phyloP scores from a whole-genome alignment of 306 rosid genomes.

The Lablab purpureus region DNA sequence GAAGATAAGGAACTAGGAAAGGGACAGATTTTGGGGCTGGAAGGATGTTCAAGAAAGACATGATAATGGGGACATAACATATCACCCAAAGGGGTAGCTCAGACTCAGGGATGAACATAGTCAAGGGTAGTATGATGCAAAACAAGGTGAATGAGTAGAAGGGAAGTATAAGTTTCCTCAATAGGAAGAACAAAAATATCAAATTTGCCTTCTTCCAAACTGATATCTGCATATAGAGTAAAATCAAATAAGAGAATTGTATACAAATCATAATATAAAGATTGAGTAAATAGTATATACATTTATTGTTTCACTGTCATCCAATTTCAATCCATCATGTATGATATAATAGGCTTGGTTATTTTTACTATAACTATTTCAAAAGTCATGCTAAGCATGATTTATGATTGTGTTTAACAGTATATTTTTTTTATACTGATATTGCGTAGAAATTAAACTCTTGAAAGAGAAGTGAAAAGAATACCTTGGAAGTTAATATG shows the following conservation, averaged over 20 bases:
- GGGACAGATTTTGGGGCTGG: constrained; percentile 98
- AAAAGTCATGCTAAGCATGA: not conserved
- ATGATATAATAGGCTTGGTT: not conserved
- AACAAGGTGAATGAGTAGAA: constrained; percentile 98
- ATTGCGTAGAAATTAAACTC: not conserved
- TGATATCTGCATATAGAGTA: constrained; percentile 74
- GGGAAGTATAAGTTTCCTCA: constrained; percentile 95
- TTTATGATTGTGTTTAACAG: not conserved
- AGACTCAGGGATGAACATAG: constrained; percentile 97
- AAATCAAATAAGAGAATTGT: constrained; percentile 4
- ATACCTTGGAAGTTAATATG: constrained; percentile 80
- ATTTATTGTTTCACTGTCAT: not conserved
- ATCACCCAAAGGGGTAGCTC: constrained; percentile 97
- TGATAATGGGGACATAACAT: constrained; percentile 86
- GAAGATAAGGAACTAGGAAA: constrained; percentile 88
- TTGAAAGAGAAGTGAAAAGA: not conserved
- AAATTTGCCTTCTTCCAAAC: constrained; percentile 86
- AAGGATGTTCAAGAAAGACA: constrained; percentile 93
- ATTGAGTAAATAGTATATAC: not conserved
- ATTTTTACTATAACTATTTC: not conserved
- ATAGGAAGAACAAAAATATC: constrained; percentile 88
- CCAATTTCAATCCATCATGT: not conserved
- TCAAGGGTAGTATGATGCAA: constrained; percentile 89
- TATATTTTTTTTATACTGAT: not conserved
- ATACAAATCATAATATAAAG: not conserved